Conservation (phyloP, 352 stramenopile genomes). For the Elongisporangium prolatum region DNA sequence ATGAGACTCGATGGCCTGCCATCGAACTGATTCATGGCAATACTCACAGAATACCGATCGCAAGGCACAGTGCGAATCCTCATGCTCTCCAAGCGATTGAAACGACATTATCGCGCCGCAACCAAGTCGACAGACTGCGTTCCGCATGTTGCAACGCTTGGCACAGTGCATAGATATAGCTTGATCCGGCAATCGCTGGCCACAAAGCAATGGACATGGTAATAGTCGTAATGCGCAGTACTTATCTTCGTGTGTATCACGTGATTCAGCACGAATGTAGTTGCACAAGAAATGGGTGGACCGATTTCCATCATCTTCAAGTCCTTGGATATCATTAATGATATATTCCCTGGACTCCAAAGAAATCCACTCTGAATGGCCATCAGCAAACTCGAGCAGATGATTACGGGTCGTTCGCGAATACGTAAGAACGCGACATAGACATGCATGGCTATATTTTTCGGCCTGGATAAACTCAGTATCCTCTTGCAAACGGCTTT, state of each 20-base stretch:
- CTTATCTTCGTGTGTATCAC: constrained; percentile 17
- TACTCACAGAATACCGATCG: constrained; percentile 47
- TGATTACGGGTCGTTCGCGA: constrained; percentile 19
- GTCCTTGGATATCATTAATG: constrained; percentile 1
- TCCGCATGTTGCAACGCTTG: constrained; percentile 62
- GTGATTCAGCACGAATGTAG: constrained; percentile 9
- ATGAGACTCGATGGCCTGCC: constrained; percentile 27
- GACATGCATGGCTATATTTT: constrained; percentile 9
- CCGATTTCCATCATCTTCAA: neutral
- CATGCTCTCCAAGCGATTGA: constrained; percentile 40
- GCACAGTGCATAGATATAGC: constrained; percentile 31
- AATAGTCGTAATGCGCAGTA: constrained; percentile 50
- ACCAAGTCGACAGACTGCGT: constrained; percentile 46
- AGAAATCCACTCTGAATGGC: constrained; percentile 37
- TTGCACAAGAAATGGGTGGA: constrained; percentile 10
- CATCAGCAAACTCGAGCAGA: constrained; percentile 54
- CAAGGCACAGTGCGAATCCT: constrained; percentile 35
- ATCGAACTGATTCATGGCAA: constrained; percentile 31
- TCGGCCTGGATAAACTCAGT: constrained; percentile 1
- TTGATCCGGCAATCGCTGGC: constrained; percentile 43
- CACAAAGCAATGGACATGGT: constrained; percentile 56
- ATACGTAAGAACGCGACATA: constrained; percentile 47
- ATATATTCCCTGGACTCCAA: constrained; percentile 38
- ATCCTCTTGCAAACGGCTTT: constrained; percentile 3
- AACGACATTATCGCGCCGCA: constrained; percentile 48